Evolutionary conservation across 2,329 filamentous ascomycete species (phyloP).

Genomic region (Colletotrichum truncatum): DNA sequence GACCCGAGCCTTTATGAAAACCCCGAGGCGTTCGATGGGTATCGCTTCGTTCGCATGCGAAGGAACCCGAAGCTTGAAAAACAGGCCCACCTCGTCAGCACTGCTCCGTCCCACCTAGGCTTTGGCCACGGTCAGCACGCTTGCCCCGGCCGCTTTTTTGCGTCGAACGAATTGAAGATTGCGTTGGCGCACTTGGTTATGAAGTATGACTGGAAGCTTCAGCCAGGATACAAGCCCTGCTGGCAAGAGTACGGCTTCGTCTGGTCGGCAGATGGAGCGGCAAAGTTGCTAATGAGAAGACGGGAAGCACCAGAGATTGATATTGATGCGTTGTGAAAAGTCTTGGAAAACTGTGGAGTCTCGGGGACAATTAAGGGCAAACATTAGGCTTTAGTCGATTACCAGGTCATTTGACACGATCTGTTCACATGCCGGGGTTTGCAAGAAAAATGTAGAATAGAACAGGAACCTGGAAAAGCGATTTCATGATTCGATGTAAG

Average conservation of each 20-base stretch:
- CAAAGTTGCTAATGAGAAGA: conserved; percentile 12
- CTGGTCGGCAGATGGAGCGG: background rate
- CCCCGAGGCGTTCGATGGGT: background rate
- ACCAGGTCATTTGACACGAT: too few species aligned
- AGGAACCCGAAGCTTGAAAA: background rate
- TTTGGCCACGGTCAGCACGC: conserved; percentile 50
- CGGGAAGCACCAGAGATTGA: conserved; percentile 19
- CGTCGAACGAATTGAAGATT: conserved; percentile 52
- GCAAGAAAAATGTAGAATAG: too few species aligned
- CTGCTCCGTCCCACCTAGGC: conserved; percentile 43
- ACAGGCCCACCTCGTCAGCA: conserved; percentile 48
- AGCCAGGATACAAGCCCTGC: background rate
- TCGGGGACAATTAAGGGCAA: too few species aligned
- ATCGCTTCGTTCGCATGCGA: conserved; percentile 16
- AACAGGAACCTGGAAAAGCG: too few species aligned
- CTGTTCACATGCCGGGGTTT: too few species aligned
- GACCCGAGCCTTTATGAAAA: conserved; percentile 1
- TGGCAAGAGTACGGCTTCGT: background rate
- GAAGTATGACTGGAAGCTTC: conserved; percentile 22
- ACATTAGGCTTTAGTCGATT: too few species aligned
- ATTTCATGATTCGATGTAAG: too few species aligned
- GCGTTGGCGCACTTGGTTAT: conserved; percentile 23
- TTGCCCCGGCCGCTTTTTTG: conserved; percentile 55
- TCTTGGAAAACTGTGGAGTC: too few species aligned
- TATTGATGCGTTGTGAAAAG: conserved; percentile 11